Percentiles rank a stretch among this genome's conserved stretches.
Evolutionary conservation across 805 yeast species (phyloP).

Genomic region (Monosporozyma siamensis): DNA sequence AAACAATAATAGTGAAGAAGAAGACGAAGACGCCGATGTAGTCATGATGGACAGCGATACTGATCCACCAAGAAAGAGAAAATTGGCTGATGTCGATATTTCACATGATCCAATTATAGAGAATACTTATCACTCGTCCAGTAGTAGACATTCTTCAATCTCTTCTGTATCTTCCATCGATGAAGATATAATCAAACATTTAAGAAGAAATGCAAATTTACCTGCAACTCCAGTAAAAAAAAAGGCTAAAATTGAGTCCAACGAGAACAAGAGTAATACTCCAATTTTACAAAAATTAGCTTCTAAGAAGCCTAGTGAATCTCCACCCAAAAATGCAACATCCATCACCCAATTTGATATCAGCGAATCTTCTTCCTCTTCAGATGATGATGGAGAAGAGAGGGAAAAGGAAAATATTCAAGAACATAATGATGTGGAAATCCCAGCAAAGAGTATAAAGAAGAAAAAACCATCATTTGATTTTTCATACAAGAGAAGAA

Average conservation of each 20-base stretch:
- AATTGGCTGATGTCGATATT: not conserved
- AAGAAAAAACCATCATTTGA: slow-evolving; percentile 8
- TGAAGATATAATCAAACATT: not conserved
- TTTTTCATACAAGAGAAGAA: slow-evolving; percentile 20
- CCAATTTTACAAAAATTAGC: slow-evolving; percentile 22
- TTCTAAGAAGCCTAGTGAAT: slow-evolving; percentile 17
- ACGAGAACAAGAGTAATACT: slow-evolving; percentile 4
- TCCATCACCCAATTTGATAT: not conserved
- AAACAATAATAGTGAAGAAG: too few relatives aligned
- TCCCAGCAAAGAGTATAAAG: too few relatives aligned
- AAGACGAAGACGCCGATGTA: too few relatives aligned
- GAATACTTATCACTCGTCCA: not conserved
- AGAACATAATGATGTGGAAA: too few relatives aligned
- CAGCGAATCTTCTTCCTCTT: not conserved
- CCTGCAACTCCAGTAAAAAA: slow-evolving; percentile 4
- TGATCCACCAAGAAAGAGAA: not conserved
- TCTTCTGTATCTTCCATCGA: slow-evolving; percentile 4
- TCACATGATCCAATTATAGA: not conserved
- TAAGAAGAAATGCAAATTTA: not conserved
- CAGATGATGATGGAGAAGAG: not conserved
- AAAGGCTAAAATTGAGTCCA: slow-evolving; percentile 6
- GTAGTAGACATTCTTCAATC: not conserved
- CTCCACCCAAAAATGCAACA: slow-evolving; percentile 13
- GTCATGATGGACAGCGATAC: slow-evolving; percentile 1
- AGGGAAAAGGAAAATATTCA: not conserved